Evolutionary conservation across 1,284 basidiomycete species (phyloP).

Genomic region (Cryptococcus sp.): DNA sequence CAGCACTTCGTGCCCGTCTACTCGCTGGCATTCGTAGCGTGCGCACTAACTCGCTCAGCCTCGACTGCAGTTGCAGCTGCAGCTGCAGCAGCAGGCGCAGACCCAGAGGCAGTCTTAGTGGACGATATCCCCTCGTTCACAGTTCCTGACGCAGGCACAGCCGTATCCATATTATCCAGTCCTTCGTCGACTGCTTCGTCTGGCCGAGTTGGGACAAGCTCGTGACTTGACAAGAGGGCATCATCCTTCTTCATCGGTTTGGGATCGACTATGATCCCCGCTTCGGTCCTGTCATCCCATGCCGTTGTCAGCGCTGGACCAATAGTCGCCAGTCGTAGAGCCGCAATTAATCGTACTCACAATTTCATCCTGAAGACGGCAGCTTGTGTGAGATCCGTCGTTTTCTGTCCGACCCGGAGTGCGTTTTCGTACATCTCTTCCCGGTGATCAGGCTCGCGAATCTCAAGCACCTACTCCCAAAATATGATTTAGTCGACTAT

Average conservation of each 20-base stretch:
- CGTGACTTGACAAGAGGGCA: background rate
- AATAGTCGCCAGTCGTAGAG: background rate
- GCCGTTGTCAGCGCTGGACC: background rate
- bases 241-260: conserved; percentile 11
- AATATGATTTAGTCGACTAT: too few species aligned
- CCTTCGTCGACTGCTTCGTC: conserved; percentile 10
- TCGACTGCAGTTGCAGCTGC: too few species aligned
- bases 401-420: conserved; percentile 24
- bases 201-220: background rate
- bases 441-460: conserved; percentile 29
- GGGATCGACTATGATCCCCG: conserved; percentile 37
- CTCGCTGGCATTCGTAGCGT: too few species aligned
- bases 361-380: conserved; percentile 41
- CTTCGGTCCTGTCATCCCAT: conserved; percentile 31
- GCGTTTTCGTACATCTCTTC: conserved; percentile 31
- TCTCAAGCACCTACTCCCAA: conserved; percentile 27
- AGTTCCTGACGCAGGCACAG: too few species aligned
- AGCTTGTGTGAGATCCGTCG: conserved; percentile 21
- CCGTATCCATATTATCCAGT: background rate
- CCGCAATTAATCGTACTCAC: conserved; percentile 20
- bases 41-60: too few species aligned
- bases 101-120: too few species aligned
- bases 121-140: too few species aligned
- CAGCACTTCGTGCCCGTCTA: too few species aligned
- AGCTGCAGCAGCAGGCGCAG: too few species aligned